phyloP scores from a whole-genome alignment of 139 green algal genomes.

The Tetradesmus obliquus region DNA sequence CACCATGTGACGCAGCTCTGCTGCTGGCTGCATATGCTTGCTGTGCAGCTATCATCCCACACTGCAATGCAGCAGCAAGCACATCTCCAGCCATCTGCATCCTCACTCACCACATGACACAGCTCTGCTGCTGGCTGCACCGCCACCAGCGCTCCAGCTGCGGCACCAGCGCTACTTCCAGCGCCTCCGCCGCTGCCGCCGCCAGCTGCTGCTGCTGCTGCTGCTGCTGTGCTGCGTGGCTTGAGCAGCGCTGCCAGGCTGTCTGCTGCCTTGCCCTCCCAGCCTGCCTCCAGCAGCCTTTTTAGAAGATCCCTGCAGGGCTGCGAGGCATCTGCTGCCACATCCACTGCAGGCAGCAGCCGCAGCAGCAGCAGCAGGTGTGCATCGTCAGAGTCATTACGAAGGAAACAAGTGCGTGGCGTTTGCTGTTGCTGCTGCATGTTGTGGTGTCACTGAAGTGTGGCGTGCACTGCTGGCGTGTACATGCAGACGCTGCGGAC shows the following conservation, averaged over 20 bases:
- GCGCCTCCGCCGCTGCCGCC: not conserved
- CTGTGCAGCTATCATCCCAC: not conserved
- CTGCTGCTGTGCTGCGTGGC: not conserved
- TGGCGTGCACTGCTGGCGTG: too few species aligned
- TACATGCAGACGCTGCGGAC: too few species aligned
- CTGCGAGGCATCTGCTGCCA: not conserved
- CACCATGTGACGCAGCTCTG: too few species aligned
- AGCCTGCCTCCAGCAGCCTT: constrained; percentile 7
- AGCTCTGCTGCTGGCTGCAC: not conserved
- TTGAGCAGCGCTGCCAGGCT: not conserved
- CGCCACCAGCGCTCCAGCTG: not conserved
- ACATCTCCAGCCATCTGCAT: not conserved
- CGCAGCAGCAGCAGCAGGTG: not conserved
- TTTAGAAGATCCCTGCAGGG: not conserved
- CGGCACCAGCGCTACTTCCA: not conserved
- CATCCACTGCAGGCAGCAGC: constrained; percentile 5
- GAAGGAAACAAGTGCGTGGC: too few species aligned
- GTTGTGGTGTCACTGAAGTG: not conserved
- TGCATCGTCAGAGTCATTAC: not conserved
- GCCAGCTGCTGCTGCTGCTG: not conserved
- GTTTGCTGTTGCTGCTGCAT: not conserved
- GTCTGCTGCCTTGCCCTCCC: not conserved
- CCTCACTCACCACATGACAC: not conserved
- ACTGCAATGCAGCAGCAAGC: not conserved
- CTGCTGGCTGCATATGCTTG: not conserved